Evolutionary conservation across 2,329 filamentous ascomycete genomes (phyloP).

Genomic region (Microdochium bolleyi): DNA sequence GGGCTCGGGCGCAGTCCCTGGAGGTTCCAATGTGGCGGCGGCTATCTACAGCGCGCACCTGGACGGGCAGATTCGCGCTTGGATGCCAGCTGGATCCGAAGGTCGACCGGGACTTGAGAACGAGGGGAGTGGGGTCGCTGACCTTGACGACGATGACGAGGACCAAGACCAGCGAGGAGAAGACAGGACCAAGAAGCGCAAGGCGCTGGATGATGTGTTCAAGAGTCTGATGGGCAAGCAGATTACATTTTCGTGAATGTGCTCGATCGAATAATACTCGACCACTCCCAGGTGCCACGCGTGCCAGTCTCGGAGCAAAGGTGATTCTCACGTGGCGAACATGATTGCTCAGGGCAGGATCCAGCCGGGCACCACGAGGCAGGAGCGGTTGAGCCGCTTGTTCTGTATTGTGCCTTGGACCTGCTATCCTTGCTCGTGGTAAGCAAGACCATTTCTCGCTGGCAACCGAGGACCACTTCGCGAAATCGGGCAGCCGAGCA

Average conservation of each 20-base stretch:
- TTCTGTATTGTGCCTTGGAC: neutral
- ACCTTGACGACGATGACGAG: constrained; percentile 27
- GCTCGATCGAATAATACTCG: too few relatives aligned
- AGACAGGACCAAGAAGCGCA: constrained; percentile 60
- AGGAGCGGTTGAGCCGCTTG: neutral
- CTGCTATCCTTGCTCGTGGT: neutral
- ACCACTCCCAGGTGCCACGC: neutral
- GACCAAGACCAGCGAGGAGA: constrained; percentile 36
- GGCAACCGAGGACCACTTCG: too few relatives aligned
- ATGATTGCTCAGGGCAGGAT: too few relatives aligned
- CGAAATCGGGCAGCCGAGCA: too few relatives aligned
- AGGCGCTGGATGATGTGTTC: constrained; percentile 74
- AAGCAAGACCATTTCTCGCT: too few relatives aligned
- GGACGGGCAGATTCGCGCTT: constrained; percentile 76
- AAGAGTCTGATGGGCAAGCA: constrained; percentile 65
- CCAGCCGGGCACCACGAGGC: too few relatives aligned
- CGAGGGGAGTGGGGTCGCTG: constrained; percentile 22
- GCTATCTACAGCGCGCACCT: constrained; percentile 72
- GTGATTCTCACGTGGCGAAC: too few relatives aligned
- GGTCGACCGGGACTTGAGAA: constrained; percentile 12
- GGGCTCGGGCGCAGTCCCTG: constrained; percentile 52
- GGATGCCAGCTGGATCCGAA: constrained; percentile 56
- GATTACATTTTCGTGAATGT: constrained; percentile 47
- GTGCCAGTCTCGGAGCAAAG: too few relatives aligned
- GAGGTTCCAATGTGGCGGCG: constrained; percentile 41